A percentile compares a stretch with the other conserved stretches of the same genome.
These are phyloP conservation scores for Nothomitra cinnamomea DNA, from an alignment of 2,329 filamentous ascomycete species.

Conservation along the genomic window DNA sequence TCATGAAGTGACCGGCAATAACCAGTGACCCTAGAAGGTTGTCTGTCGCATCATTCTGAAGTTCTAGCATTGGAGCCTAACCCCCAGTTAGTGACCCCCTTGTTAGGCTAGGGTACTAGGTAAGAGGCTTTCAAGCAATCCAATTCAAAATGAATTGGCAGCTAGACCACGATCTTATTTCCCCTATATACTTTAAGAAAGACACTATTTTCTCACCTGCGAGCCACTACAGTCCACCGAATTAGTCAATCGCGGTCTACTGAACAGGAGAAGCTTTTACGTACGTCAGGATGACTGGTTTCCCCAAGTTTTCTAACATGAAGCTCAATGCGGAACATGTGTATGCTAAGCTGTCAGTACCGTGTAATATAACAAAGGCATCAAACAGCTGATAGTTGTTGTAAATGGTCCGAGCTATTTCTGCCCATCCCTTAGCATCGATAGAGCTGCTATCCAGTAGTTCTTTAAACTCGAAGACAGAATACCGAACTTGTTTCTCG, in stretches of 20 bases:
- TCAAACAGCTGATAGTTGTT: slow-evolving; percentile 82
- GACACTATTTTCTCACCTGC: background rate
- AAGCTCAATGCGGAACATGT: slow-evolving; percentile 82
- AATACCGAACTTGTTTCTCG: slow-evolving; percentile 65
- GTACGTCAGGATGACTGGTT: slow-evolving; percentile 71
- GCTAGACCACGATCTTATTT: too few relatives aligned
- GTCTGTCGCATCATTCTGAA: slow-evolving; percentile 82
- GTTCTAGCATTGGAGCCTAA: slow-evolving; percentile 59
- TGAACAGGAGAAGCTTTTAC: slow-evolving; percentile 20
- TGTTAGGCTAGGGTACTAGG: too few relatives aligned
- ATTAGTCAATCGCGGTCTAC: background rate
- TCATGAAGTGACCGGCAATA: slow-evolving; percentile 79
- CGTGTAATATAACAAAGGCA: slow-evolving; percentile 79
- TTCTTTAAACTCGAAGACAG: slow-evolving; percentile 67
- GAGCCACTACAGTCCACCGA: background rate
- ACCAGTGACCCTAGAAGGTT: slow-evolving; percentile 79
- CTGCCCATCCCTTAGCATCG: slow-evolving; percentile 68
- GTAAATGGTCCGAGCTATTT: slow-evolving; percentile 63
- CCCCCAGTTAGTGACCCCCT: slow-evolving; percentile 40
- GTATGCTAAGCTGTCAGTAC: slow-evolving; percentile 79
- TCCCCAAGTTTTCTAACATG: slow-evolving; percentile 81
- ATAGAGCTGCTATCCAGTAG: slow-evolving; percentile 84
- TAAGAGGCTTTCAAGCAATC: too few relatives aligned
- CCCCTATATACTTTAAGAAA: too few relatives aligned
- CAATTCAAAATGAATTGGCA: too few relatives aligned